Evolutionary conservation across 2,329 filamentous ascomycete species (phyloP).

Genomic region (Thielaviopsis musarum): DNA sequence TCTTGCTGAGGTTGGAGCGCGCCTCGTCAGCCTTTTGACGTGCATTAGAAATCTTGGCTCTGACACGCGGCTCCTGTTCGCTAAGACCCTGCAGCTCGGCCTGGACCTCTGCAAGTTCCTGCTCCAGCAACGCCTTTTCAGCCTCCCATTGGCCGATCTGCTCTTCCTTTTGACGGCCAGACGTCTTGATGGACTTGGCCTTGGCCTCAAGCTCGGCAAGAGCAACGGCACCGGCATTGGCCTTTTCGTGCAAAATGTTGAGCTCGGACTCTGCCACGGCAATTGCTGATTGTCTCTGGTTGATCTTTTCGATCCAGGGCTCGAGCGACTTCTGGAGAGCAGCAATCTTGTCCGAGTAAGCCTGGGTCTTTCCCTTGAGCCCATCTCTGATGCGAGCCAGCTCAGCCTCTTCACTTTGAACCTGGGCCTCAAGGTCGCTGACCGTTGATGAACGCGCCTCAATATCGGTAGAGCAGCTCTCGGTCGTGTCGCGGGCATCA

Average conservation of each 20-base stretch:
- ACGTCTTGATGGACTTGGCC: conserved; percentile 54
- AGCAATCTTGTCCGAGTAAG: conserved; percentile 81
- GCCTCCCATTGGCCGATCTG: conserved; percentile 63
- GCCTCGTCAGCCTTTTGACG: conserved; percentile 95
- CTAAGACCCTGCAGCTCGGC: conserved; percentile 56
- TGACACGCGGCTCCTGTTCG: conserved; percentile 64
- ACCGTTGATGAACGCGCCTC: conserved; percentile 62
- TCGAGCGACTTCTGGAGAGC: conserved; percentile 85
- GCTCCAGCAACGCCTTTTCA: conserved; percentile 54
- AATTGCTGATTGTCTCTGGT: conserved; percentile 84
- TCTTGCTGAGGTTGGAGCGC: conserved; percentile 72
- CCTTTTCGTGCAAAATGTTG: conserved; percentile 76
- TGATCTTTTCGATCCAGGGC: conserved; percentile 94
- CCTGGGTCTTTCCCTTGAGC: conserved; percentile 90
- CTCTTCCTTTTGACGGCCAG: conserved; percentile 49
- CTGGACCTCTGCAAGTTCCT: conserved; percentile 56
- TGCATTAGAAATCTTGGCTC: conserved; percentile 71
- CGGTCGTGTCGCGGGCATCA: conserved; percentile 62
- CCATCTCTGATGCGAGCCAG: conserved; percentile 68
- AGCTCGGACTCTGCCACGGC: conserved; percentile 91
- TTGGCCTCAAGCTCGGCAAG: conserved; percentile 72
- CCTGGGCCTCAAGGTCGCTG: conserved; percentile 53
- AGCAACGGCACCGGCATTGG: conserved; percentile 70
- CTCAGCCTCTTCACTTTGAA: conserved; percentile 66
- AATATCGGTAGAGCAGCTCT: conserved; percentile 64